Conservation (phyloP, 768 basidiomycete genomes). For the Leccinellum rugosiceps region DNA sequence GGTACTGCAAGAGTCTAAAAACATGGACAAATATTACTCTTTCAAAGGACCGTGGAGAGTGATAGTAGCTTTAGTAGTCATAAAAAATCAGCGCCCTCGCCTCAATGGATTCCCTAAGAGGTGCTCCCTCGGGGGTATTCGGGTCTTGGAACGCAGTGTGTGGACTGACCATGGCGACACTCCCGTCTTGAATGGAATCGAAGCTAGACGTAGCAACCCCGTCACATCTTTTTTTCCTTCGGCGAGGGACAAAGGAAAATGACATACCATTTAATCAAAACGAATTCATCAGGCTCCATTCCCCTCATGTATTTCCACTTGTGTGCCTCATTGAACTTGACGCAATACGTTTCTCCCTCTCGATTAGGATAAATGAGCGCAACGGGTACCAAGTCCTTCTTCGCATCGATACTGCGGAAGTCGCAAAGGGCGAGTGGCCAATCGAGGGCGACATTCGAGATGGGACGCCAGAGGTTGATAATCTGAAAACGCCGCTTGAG, state of each 20-base stretch:
- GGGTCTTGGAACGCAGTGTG: constrained; percentile 37
- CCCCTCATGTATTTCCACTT: constrained; percentile 46
- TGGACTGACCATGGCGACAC: constrained; percentile 30
- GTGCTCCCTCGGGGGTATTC: constrained; percentile 29
- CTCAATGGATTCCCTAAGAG: constrained; percentile 35
- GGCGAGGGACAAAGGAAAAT: neutral
- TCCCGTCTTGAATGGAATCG: constrained; percentile 35
- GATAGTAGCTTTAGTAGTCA: neutral
- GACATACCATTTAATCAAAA: constrained; percentile 47
- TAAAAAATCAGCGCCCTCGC: constrained; percentile 34
- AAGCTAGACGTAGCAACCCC: constrained; percentile 17
- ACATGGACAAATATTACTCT: neutral
- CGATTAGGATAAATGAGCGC: constrained; percentile 17
- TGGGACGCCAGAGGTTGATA: constrained; percentile 55
- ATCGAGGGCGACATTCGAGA: constrained; percentile 28
- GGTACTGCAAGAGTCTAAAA: no score
- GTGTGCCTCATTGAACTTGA: constrained; percentile 37
- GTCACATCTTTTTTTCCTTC: neutral
- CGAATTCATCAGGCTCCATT: constrained; percentile 43
- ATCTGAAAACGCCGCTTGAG: constrained; percentile 48
- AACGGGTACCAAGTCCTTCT: neutral
- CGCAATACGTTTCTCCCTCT: constrained; percentile 42
- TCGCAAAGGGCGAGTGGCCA: neutral
- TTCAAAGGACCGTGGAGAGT: no score
- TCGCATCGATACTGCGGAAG: neutral